Base-by-base conservation (phyloP, 495 filamentous ascomycete genomes). In the Xylaria cubensis region DNA sequence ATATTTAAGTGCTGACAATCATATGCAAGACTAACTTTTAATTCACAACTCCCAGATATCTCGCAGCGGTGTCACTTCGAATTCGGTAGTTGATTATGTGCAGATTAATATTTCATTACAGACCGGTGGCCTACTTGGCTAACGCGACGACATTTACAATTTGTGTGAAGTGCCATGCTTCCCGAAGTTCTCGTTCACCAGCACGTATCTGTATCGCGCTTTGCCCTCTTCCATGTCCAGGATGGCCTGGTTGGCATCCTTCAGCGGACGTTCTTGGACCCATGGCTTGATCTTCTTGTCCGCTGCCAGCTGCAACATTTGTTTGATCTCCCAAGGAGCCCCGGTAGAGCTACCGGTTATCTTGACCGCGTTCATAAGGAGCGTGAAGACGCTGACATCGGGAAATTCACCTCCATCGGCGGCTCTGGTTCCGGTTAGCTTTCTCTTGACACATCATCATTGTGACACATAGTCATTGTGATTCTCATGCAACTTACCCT, bases 231-330 rank as follows among this genome's bases (percentile, higher is more conserved):
- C 88, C 86, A 95, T 88, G 75, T 94, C 92, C 12, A 86, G 73
- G 70, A 96, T 80, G 1, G 89, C 87, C 73, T 86, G 75, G 83
- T 94, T 94, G 4, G 91, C 91, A 46, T 95, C 90, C 75, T 84
- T 88, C 89, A 98, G 86, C 15, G 88, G 85, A 69, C 90, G 83
- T 78, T 86, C 85, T 79, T 94, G 79, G 62, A 97, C 84, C 92
- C 92, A 95, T 4, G 92, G 86, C 77, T 90, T 86, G 58, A 97
- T 85, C 5, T 86, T 84, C 84, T 95, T 92, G 74, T 93, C 87
- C 3, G 85, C 94, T 13, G 92, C 94, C 72, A 97, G 82, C 65
- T 88, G 73, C 77, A 97, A 76, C 95, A 98, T 97, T 78, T 91
- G 88, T 69, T 88, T 79, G 76, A 97, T 94, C 81, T 96, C 92